Percentiles rank a stretch among this genome's conserved stretches.
These are phyloP conservation scores for Perilla frutescens DNA, from an alignment of 257 asterid genomes.

Conservation along the genomic window DNA sequence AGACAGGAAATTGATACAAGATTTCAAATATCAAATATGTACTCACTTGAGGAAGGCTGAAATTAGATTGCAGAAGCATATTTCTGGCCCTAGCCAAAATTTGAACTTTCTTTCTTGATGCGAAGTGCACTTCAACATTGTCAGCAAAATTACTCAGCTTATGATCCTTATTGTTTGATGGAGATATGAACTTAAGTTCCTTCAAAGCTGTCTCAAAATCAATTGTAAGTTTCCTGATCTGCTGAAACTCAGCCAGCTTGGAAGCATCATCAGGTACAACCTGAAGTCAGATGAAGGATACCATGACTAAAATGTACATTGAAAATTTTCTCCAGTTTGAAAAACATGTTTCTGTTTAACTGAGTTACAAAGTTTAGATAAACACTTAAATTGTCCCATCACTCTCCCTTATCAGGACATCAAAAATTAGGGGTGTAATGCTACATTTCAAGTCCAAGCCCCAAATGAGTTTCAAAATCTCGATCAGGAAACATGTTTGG, in stretches of 20 bases:
- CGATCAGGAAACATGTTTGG: not conserved
- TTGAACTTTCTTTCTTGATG: constrained; percentile 84
- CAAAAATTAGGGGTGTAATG: not conserved
- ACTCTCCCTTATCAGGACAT: not conserved
- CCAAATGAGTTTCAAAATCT: constrained; percentile 1
- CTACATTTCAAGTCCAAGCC: not conserved
- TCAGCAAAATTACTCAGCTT: constrained; percentile 81
- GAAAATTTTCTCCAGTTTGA: not conserved
- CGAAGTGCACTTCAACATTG: constrained; percentile 95
- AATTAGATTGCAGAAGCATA: constrained; percentile 73
- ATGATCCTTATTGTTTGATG: constrained; percentile 71
- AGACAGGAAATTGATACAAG: constrained; percentile 17
- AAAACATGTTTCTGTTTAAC: not conserved
- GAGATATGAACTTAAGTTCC: constrained; percentile 75
- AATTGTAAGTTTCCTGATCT: constrained; percentile 68
- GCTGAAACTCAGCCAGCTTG: constrained; percentile 89
- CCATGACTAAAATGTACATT: constrained; percentile 27
- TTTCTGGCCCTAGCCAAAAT: constrained; percentile 86
- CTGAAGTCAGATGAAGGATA: constrained; percentile 49
- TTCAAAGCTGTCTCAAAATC: constrained; percentile 78
- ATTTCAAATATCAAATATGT: constrained; percentile 22
- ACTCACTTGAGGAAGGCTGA: constrained; percentile 83
- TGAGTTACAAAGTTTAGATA: no score
- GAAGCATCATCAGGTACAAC: constrained; percentile 96
- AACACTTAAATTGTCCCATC: not conserved